A percentile compares a stretch with the other conserved stretches of the same genome.
phyloP scores from a whole-genome alignment of 768 basidiomycete species.

The Mycena polygramma region DNA sequence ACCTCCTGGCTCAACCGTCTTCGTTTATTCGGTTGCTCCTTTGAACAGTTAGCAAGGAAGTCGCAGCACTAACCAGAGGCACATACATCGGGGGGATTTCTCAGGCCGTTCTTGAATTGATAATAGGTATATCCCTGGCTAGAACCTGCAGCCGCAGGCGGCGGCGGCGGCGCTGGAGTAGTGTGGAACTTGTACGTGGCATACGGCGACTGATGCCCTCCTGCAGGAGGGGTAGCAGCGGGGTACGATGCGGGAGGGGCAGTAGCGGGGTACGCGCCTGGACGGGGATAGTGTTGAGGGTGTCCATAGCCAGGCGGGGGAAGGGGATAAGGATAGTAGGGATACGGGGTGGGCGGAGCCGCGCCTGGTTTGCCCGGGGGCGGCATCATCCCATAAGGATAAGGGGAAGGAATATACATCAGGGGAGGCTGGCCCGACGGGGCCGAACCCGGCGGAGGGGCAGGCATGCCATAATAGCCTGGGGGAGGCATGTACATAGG shows the following conservation, averaged over 20 bases:
- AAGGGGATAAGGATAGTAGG: constrained; percentile 40
- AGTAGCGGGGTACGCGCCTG: background rate
- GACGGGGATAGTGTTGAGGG: constrained; percentile 12
- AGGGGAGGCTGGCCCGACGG: constrained; percentile 25
- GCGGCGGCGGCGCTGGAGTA: background rate
- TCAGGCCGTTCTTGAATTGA: constrained; percentile 13
- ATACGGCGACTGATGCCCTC: constrained; percentile 16
- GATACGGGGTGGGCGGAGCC: constrained; percentile 32
- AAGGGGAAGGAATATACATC: constrained; percentile 31
- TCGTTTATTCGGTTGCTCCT: constrained; percentile 27
- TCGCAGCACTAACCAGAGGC: background rate
- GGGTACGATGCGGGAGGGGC: constrained; percentile 1
- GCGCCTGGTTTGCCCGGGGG: constrained; percentile 2
- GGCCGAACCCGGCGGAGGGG: constrained; percentile 28
- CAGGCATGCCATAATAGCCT: constrained; percentile 43
- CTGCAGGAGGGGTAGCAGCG: background rate
- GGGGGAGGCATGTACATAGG: constrained; percentile 56
- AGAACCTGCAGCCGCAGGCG: background rate
- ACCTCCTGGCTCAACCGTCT: constrained; percentile 21
- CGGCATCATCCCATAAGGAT: constrained; percentile 32
- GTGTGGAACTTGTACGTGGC: constrained; percentile 7
- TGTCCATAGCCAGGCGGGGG: constrained; percentile 23
- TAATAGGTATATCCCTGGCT: constrained; percentile 14
- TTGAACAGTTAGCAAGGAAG: constrained; percentile 17
- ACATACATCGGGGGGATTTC: constrained; percentile 30